Conservation (phyloP, 1,139 yeast species). For the Blastobotrys proliferans region DNA sequence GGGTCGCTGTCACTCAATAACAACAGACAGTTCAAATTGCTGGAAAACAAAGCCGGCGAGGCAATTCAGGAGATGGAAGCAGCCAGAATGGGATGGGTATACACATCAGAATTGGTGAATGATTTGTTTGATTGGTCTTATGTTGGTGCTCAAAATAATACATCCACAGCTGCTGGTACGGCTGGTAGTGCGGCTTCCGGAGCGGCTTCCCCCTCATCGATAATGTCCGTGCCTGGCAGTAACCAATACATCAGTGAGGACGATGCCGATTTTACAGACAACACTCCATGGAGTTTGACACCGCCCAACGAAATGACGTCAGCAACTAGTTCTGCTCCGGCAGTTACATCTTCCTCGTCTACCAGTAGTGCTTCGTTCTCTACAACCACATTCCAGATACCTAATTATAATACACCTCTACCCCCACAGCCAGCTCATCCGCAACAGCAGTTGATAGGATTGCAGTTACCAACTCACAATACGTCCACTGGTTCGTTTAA, state of each 20-base stretch:
- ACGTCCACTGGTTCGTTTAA: too few relatives aligned
- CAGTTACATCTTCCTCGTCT: too few relatives aligned
- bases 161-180: not conserved
- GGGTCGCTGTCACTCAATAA: slow-evolving; percentile 3
- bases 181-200: not conserved
- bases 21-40: not conserved
- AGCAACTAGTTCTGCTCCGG: not conserved
- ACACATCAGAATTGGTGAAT: not conserved
- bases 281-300: not conserved
- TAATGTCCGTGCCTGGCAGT: too few relatives aligned
- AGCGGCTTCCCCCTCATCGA: too few relatives aligned
- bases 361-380: too few relatives aligned
- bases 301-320: not conserved
- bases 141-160: too few relatives aligned
- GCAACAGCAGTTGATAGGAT: too few relatives aligned
- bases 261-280: not conserved
- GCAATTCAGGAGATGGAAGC: slow-evolving; percentile 13
- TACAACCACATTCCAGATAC: not conserved
- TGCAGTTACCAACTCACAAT: too few relatives aligned
- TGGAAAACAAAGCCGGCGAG: slow-evolving; percentile 7
- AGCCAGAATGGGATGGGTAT: slow-evolving; percentile 10
- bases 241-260: not conserved
- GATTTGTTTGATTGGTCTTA: slow-evolving; percentile 1
- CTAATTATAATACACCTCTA: too few relatives aligned
- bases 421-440: too few relatives aligned